Percentiles rank a stretch among this genome's conserved stretches.
phyloP scores from a whole-genome alignment of 129 eudicot species.

The Dittrichia graveolens region DNA sequence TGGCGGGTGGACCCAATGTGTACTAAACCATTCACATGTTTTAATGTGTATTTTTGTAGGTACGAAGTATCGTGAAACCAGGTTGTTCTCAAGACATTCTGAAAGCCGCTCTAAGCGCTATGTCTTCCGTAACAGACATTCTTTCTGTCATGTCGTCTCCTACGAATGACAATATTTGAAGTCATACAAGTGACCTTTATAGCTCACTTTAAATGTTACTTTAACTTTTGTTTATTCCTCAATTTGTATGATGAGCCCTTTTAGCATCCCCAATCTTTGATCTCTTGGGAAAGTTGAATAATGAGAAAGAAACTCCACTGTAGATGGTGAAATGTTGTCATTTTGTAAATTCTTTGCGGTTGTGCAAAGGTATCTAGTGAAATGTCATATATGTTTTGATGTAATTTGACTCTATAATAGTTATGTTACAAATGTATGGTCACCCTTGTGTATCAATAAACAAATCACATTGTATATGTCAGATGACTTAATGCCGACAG shows the following conservation, averaged over 20 bases:
- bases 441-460: background rate
- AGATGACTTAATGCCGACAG: too few relatives aligned
- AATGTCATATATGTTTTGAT: constrained; percentile 10
- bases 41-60: constrained; percentile 41
- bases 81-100: constrained; percentile 93
- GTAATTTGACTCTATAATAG: constrained; percentile 5
- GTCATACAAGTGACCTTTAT: background rate
- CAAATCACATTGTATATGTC: too few relatives aligned
- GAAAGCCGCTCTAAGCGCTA: constrained; percentile 81
- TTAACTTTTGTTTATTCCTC: background rate
- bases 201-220: background rate
- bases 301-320: constrained; percentile 17
- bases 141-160: constrained; percentile 80
- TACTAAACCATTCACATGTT: background rate
- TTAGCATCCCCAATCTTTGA: constrained; percentile 27
- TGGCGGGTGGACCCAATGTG: too few relatives aligned
- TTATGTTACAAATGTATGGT: background rate
- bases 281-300: constrained; percentile 27
- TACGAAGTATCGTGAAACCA: constrained; percentile 82
- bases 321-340: constrained; percentile 15
- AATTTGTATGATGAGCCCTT: constrained; percentile 18
- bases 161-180: constrained; percentile 46
- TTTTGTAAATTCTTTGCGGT: constrained; percentile 35
- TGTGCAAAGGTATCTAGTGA: constrained; percentile 25
- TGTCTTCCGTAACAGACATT: constrained; percentile 78